Base-by-base conservation (phyloP, 176 grass and related monocot species). In the Carex littledalei region DNA sequence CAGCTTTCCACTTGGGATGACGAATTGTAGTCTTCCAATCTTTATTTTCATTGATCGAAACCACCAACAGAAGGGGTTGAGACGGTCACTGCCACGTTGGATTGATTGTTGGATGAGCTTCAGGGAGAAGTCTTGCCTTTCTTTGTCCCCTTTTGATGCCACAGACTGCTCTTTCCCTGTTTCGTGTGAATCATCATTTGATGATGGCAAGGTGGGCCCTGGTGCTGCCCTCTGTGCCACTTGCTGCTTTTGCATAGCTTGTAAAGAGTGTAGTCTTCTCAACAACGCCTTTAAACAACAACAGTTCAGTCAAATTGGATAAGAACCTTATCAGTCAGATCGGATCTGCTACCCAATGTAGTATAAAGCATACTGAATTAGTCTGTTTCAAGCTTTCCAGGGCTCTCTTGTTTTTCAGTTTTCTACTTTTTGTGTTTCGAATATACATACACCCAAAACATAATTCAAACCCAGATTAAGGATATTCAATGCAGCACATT, bases 41-140 rank as follows among this genome's bases (percentile, higher is more conserved):
- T 90, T 98, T 12, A 95, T 53, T 60, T 84, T 91, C 29, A 93
- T 71, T 0, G 95, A 90, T 56, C 87, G 90, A 50, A 95, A 95
- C 96, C 96, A 98, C 91, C 91, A 91, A 59, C 94, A 85, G 8
- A 87, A 79, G 3, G 88, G 91, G 82, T 93, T 61, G 57, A 94
- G 75, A 14, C 82, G 87, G 79, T 95, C 86, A 62, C 24, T 9
- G 20, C 69, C 71, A 5, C 6, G 78, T 56, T 85, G 80, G 61
- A 86, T 75, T 45, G 87, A 69, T 84, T 85, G 67, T 35, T 85
- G 83, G 79, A 78, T 64, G 34, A 87, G 88, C 76, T 92, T 89
- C 3, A 72, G 22, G 12, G 67, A 65, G 81, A 37, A 78, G 52
- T 83, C 88, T 87, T 81, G 73, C 10, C 65, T 64, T 69, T 45